phyloP scores from a whole-genome alignment of 148 eudicot species.

The Diospyros lotus region DNA sequence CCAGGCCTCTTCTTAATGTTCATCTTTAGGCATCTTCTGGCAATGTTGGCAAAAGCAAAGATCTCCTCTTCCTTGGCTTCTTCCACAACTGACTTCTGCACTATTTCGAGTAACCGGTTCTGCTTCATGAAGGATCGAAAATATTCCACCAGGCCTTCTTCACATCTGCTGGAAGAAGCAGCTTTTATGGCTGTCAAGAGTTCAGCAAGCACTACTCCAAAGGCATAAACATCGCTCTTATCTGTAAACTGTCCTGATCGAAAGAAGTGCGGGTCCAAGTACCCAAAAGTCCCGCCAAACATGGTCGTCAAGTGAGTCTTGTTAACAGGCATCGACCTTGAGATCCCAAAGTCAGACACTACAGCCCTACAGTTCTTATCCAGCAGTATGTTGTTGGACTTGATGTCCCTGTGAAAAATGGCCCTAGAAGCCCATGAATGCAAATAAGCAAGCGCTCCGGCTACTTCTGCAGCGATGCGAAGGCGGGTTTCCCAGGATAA shows the following conservation, averaged over 20 bases:
- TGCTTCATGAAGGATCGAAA: not conserved
- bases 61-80: not conserved
- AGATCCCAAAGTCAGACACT: conserved; percentile 8
- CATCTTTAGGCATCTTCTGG: not conserved
- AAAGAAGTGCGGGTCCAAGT: conserved; percentile 9
- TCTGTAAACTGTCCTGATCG: not conserved
- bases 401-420: conserved; percentile 1
- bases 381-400: not conserved
- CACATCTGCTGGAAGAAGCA: not conserved
- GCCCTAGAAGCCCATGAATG: conserved; percentile 1
- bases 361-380: not conserved
- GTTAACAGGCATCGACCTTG: not conserved
- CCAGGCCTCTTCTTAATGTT: conserved; percentile 3
- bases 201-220: not conserved
- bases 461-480: not conserved
- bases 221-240: not conserved
- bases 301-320: conserved; percentile 1
- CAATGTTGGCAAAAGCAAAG: not conserved
- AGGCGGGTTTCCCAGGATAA: not conserved
- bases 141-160: not conserved
- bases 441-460: not conserved
- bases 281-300: not conserved
- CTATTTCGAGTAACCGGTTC: not conserved
- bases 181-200: not conserved
- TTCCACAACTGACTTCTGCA: not conserved